Percentiles rank a stretch among this genome's conserved stretches.
Evolutionary conservation across 306 rosid genomes (phyloP).

Genomic region (Pyrus communis): DNA sequence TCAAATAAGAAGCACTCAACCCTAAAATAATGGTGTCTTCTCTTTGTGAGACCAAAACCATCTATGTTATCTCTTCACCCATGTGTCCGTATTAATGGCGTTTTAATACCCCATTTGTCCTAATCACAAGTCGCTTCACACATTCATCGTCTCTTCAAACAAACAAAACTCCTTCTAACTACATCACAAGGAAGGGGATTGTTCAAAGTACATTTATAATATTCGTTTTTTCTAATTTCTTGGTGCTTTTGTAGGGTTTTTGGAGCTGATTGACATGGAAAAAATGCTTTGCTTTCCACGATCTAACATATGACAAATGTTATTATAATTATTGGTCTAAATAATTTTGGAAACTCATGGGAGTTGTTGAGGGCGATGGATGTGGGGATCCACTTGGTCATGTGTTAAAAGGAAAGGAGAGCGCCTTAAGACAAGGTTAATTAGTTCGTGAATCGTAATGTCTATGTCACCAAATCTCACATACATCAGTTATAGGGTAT

Average conservation of each 20-base stretch:
- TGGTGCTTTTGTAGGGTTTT: no score
- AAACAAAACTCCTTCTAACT: background rate
- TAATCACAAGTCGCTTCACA: background rate
- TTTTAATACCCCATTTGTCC: background rate
- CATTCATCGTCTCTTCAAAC: background rate
- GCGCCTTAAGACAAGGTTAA: background rate
- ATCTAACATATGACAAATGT: background rate
- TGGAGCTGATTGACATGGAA: no score
- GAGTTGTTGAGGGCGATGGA: slow-evolving; percentile 9
- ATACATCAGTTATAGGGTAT: no score
- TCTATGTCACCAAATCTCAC: background rate
- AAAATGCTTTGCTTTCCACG: background rate
- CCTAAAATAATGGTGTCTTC: background rate
- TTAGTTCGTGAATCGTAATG: background rate
- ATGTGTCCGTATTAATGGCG: background rate
- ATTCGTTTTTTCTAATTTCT: background rate
- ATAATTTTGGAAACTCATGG: background rate
- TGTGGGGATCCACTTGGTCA: slow-evolving; percentile 10
- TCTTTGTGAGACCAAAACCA: background rate
- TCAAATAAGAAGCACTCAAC: background rate
- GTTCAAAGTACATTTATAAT: background rate
- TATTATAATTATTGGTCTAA: background rate
- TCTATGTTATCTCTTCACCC: background rate
- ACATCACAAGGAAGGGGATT: background rate
- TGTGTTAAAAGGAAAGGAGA: background rate